phyloP scores from a whole-genome alignment of 176 grass and related monocot genomes.

The Ensete glaucum region DNA sequence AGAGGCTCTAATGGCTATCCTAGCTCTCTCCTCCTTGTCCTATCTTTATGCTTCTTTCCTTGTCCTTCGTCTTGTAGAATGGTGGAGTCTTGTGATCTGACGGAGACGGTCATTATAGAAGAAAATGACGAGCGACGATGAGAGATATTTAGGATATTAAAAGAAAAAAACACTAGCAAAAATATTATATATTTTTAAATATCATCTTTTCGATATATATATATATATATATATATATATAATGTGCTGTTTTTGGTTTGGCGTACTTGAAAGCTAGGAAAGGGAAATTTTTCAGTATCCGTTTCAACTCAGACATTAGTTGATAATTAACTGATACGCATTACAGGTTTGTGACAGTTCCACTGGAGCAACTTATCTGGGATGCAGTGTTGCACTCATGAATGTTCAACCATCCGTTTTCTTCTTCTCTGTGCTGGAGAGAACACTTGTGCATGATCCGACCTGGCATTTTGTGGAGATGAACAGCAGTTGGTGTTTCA shows the following conservation, averaged over 20 bases:
- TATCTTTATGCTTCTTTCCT: no score
- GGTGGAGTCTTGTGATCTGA: no score
- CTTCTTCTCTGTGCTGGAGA: neutral
- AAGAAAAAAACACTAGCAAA: no score
- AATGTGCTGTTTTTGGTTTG: slow-evolving; percentile 1
- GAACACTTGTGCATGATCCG: neutral
- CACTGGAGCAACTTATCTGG: neutral
- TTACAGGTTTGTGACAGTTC: neutral
- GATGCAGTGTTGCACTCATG: neutral
- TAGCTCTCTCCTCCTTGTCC: no score
- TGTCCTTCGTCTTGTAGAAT: no score
- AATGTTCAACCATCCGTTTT: neutral
- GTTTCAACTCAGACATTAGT: slow-evolving; percentile 1
- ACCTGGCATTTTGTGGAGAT: neutral
- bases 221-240: neutral
- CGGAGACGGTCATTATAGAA: no score
- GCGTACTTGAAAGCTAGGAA: neutral
- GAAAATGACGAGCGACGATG: no score
- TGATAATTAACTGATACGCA: neutral
- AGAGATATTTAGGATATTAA: no score
- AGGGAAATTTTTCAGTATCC: neutral
- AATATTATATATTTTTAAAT: no score
- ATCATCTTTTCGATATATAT: neutral
- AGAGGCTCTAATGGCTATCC: no score
- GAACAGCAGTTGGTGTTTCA: neutral